Conservation (phyloP, 306 rosid species). For the Castanospermum australe region DNA sequence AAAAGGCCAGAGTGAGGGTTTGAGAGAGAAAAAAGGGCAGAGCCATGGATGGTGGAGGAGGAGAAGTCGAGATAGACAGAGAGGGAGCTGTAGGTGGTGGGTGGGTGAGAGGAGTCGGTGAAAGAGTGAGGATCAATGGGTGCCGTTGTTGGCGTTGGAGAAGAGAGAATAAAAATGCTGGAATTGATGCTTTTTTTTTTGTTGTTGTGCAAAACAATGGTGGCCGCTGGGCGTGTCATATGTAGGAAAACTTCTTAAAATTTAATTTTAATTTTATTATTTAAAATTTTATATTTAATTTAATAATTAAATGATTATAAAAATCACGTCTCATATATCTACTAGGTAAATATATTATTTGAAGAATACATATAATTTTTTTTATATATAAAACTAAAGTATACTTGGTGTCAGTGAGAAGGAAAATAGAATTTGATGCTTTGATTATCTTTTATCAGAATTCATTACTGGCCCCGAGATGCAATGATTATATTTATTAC, state of each 20-base stretch:
- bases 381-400: too few relatives aligned
- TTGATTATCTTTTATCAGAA: not conserved
- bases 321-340: too few relatives aligned
- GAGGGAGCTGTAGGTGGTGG: slow-evolving; percentile 53
- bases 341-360: too few relatives aligned
- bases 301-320: too few relatives aligned
- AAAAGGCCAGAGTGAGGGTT: slow-evolving; percentile 56
- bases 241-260: too few relatives aligned
- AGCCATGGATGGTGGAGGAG: slow-evolving; percentile 56
- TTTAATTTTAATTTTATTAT: too few relatives aligned
- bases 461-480: not conserved
- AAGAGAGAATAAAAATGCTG: not conserved
- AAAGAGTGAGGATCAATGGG: slow-evolving; percentile 88
- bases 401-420: not conserved
- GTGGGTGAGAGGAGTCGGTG: slow-evolving; percentile 66
- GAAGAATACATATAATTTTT: too few relatives aligned
- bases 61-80: slow-evolving; percentile 71
- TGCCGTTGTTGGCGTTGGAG: slow-evolving; percentile 46
- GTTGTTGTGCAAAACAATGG: not conserved
- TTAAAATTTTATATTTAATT: too few relatives aligned
- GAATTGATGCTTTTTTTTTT: not conserved
- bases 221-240: not conserved
- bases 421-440: not conserved
- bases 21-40: slow-evolving; percentile 61
- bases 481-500: not conserved